Base-by-base conservation (phyloP, 2,329 filamentous ascomycete genomes). In the Cercospora sp. region DNA sequence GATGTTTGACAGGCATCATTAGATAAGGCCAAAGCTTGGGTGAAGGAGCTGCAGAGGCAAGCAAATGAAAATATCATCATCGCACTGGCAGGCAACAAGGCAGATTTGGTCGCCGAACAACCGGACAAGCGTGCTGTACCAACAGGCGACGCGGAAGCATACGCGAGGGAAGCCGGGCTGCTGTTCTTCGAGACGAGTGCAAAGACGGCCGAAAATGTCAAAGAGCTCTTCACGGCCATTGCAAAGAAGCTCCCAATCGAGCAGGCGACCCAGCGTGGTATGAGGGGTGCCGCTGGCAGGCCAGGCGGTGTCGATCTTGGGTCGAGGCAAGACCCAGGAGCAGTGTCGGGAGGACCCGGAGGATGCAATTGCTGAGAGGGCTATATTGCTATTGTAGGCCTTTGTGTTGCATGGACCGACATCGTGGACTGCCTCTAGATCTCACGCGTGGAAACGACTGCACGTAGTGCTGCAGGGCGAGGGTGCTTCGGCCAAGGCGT, bases 1-100 rank as follows among this genome's bases (percentile, higher is more conserved):
- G 37, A 57, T 18, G 60, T 69, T 13, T 7, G 10, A 61, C 74
- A 99, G 95, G 89, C 94, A 73, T 99, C 95, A 59, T 86, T 99
- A 78, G 96, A 99, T 82, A 99, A 99, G 86, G 96, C 96, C 75
- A 99, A 99, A 83, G 91, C 94, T 55, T 99, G 95, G 95, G 94
- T 99, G 68, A 98, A 98, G 84, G 95, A 99, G 81, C 89, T 99
- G 65, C 95, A 99, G 82, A 90, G 95, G 79, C 95, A 99, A 83
- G 95, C 96, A 71, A 99, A 98, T 85, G 95, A 99, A 83, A 98
- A 98, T 83, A 99, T 99, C 81, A 94, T 99, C 81, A 99, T 99
- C 78, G 95, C 95, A 58, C 89, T 99, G 53, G 95, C 94, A 63
- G 95, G 95, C 71, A 99, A 99, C 87, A 98, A 99, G 84, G 86